Base-by-base conservation (phyloP, 306 rosid species). In the Cicer chorassanicum region DNA sequence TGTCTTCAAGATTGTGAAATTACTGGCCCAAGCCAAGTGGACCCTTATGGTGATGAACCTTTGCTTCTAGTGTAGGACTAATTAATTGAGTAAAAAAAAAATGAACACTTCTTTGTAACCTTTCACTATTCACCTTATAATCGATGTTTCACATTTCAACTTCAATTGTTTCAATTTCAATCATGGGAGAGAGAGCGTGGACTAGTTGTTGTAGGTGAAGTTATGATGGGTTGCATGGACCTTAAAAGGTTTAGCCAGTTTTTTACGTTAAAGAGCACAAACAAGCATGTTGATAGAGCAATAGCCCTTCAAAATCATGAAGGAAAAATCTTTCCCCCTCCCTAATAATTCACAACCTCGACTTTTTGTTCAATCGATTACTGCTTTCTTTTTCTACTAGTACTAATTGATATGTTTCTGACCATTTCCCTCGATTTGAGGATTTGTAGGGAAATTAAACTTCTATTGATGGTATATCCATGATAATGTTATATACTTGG, bases 231-330 rank as follows among this genome's bases (percentile, higher is more conserved):
- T 79, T 79, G 77, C 78, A 76, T 82, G 77, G 54, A 78, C 73
- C 42, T 69, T 75, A 72, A 83, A 82, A 62, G 54, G 65, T 63
- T 48, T 56, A 46, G 81, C 65, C 76, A 54, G 12, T 18, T 50
- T 83, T 83, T 81, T 83, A 78, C 74, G 73, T 77, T 84, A 65
- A 75, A 76, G 40, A 74, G 72, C 92, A 71, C 86, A 84, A 86
- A 88, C 88, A 87, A 86, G 84, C 80, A 87, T 81, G 93, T 79
- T 75, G 86, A 86, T 79, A 39, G 76, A 64, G 73, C 78, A 56
- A 50, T 59, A 72, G 48, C 39, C 45, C 70, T 55, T 68, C 70
- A 71, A 65, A 74, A 70, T 78, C 79, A 82, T 74, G 70, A 64
- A 69, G 59, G 59, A 16, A 14, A 69, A 41, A 13, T 57, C 54